Conservation (phyloP, 805 yeast species). For the Kazachstania viticola region DNA sequence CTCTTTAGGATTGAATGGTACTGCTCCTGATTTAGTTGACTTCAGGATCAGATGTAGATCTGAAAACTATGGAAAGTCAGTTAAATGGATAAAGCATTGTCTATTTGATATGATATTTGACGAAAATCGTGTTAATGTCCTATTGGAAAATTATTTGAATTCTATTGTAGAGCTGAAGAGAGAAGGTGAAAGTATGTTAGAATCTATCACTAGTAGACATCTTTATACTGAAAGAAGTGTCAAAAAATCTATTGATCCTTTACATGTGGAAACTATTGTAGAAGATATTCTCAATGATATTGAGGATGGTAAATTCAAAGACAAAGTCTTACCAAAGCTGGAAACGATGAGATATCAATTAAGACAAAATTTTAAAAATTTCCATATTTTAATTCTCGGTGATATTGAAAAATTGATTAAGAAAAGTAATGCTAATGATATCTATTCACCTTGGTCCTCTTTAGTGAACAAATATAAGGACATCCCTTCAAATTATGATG, state of each 20-base stretch:
- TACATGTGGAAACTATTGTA: conserved; percentile 50
- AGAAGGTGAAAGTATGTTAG: conserved; percentile 43
- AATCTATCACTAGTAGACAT: conserved; percentile 45
- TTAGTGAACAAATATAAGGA: conserved; percentile 9
- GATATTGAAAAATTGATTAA: conserved; percentile 38
- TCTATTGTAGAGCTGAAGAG: conserved; percentile 30
- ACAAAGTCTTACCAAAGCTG: conserved; percentile 23
- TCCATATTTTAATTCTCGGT: conserved; percentile 62
- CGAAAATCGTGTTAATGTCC: conserved; percentile 53
- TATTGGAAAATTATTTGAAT: conserved; percentile 31
- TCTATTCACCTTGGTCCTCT: conserved; percentile 19
- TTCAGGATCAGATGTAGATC: conserved; percentile 51
- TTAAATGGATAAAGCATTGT: conserved; percentile 64
- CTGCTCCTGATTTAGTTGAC: conserved; percentile 54
- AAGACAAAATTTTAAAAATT: conserved; percentile 40
- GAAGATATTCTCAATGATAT: conserved; percentile 37
- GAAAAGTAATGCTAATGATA: conserved; percentile 10
- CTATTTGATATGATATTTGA: conserved; percentile 62
- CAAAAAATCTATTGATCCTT: conserved; percentile 50
- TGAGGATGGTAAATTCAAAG: conserved; percentile 40
- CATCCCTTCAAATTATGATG: background rate
- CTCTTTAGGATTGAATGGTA: conserved; percentile 44
- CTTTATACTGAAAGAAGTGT: conserved; percentile 50
- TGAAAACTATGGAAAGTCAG: conserved; percentile 52
- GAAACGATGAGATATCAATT: conserved; percentile 40